These are phyloP conservation scores for Paramecium sexaurelia DNA, from an alignment of 73 alveolate species.

Conservation along the genomic window DNA sequence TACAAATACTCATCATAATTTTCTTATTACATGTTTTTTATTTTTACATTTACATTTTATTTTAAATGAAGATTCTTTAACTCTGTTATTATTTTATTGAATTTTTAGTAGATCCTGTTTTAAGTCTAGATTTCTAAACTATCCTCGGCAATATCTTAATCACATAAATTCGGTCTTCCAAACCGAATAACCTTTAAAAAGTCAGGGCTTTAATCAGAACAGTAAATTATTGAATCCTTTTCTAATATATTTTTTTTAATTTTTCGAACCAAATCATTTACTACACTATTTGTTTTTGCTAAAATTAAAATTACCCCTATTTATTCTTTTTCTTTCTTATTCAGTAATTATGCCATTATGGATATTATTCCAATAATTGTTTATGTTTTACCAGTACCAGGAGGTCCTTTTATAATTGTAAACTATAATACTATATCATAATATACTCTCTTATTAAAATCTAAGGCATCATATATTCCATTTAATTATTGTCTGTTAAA, in stretches of 20 bases:
- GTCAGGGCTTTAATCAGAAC: neutral
- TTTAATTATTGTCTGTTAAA: neutral
- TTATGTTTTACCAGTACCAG: constrained; percentile 38
- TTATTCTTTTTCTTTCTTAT: neutral
- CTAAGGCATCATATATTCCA: neutral
- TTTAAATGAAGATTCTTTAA: neutral
- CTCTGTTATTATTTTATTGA: neutral
- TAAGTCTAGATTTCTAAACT: neutral
- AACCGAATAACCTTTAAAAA: neutral
- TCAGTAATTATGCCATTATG: neutral
- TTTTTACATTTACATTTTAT: neutral
- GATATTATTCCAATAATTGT: neutral
- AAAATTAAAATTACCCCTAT: neutral
- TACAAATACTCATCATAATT: neutral
- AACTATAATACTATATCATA: neutral
- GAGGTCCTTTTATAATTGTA: constrained; percentile 15
- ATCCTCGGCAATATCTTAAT: neutral
- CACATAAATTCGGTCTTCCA: constrained; percentile 13
- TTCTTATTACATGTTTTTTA: neutral
- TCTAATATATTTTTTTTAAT: neutral
- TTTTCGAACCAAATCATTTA: constrained; percentile 13
- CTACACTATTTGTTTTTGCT: constrained; percentile 41
- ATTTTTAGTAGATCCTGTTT: neutral
- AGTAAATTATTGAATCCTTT: neutral
- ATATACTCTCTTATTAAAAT: neutral